These are phyloP conservation scores for Aspergillus sergii DNA, from an alignment of 2,329 filamentous ascomycete species.

Conservation along the genomic window DNA sequence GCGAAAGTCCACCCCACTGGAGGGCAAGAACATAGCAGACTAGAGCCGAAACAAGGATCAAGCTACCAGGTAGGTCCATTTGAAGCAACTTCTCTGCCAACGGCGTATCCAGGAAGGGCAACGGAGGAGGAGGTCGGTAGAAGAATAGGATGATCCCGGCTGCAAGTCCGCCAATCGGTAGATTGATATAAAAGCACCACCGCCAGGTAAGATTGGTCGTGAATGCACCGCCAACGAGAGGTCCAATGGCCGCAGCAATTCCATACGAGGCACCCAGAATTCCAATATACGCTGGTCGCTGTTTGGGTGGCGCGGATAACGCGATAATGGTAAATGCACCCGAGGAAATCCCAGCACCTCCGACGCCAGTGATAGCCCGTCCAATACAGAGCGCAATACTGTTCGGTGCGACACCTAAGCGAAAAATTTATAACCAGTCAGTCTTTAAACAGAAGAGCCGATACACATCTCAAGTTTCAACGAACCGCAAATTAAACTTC, in stretches of 20 bases:
- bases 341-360: constrained; percentile 32
- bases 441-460: neutral
- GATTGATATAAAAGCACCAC: constrained; percentile 31
- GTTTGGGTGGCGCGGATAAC: constrained; percentile 32
- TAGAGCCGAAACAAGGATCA: constrained; percentile 40
- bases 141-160: neutral
- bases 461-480: neutral
- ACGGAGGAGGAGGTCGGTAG: neutral
- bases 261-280: constrained; percentile 27
- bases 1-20: constrained; percentile 45
- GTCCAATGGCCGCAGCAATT: constrained; percentile 32
- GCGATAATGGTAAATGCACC: constrained; percentile 49
- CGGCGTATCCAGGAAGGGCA: neutral
- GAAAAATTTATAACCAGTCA: neutral
- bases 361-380: constrained; percentile 36
- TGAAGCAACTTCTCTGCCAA: neutral
- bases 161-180: neutral
- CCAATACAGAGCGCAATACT: constrained; percentile 35
- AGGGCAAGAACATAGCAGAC: constrained; percentile 48
- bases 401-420: constrained; percentile 16
- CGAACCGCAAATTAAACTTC: neutral
- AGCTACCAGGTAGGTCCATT: constrained; percentile 43
- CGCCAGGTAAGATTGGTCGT: constrained; percentile 44
- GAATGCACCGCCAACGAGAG: constrained; percentile 48
- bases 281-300: constrained; percentile 32